Conservation (phyloP, 495 filamentous ascomycete species). For the Aspergillus kassunensis region DNA sequence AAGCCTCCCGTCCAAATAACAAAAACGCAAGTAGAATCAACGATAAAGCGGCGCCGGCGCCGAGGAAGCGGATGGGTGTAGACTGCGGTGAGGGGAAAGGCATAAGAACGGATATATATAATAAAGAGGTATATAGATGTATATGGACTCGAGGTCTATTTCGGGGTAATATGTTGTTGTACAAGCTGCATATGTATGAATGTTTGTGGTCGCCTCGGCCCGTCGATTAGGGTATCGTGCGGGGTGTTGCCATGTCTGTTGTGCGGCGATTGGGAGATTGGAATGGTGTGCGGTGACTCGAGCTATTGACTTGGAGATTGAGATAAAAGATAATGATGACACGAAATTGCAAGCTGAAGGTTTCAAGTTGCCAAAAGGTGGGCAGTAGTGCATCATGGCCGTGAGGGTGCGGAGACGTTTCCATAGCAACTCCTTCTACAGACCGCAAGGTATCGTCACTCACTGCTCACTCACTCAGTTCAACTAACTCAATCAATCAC, state of each 20-base stretch:
- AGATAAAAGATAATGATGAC: too few relatives aligned
- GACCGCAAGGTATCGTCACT: too few relatives aligned
- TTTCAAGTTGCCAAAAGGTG: too few relatives aligned
- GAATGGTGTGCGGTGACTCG: too few relatives aligned
- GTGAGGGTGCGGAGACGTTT: slow-evolving; percentile 1
- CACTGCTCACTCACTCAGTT: too few relatives aligned
- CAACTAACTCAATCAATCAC: too few relatives aligned
- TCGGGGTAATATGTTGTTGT: not conserved
- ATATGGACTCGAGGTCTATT: not conserved
- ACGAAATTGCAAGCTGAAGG: too few relatives aligned
- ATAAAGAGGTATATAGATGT: not conserved
- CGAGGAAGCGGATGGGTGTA: slow-evolving; percentile 32
- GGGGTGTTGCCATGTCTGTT: not conserved
- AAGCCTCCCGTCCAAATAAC: slow-evolving; percentile 11
- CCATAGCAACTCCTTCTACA: slow-evolving; percentile 14
- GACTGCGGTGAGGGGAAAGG: slow-evolving; percentile 13
- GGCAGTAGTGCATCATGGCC: too few relatives aligned
- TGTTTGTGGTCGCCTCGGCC: not conserved
- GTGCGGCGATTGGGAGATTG: not conserved
- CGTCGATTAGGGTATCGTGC: not conserved
- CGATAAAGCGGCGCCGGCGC: slow-evolving; percentile 26
- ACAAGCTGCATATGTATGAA: not conserved
- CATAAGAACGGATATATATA: not conserved
- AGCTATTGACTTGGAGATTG: too few relatives aligned
- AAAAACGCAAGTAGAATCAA: slow-evolving; percentile 32